Evolutionary conservation across 129 eudicot species (phyloP).

Genomic region (Escallonia rubra): DNA sequence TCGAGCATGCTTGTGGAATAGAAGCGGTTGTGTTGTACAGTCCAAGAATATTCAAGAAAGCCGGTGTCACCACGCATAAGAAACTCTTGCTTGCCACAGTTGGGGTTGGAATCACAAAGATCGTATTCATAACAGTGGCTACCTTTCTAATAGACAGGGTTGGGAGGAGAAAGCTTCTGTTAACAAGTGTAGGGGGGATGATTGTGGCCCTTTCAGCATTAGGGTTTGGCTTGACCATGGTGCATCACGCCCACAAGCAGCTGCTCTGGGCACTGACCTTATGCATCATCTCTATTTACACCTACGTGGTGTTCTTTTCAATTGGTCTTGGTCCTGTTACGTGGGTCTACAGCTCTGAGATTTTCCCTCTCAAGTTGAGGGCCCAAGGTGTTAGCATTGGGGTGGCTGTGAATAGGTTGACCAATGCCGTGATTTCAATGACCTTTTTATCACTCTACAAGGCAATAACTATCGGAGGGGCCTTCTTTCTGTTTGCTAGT

Average conservation of each 20-base stretch:
- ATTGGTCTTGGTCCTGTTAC: constrained; percentile 13
- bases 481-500: constrained; percentile 5
- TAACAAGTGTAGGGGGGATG: constrained; percentile 9
- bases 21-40: constrained; percentile 33
- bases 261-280: constrained; percentile 8
- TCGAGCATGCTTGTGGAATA: constrained; percentile 30
- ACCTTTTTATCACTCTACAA: constrained; percentile 9
- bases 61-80: constrained; percentile 9
- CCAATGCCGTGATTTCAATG: constrained; percentile 5
- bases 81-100: constrained; percentile 2
- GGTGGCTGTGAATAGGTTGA: constrained; percentile 1
- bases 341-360: constrained; percentile 7
- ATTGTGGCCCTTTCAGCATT: not conserved
- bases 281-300: not conserved
- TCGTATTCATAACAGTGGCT: constrained; percentile 2
- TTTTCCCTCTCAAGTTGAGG: constrained; percentile 6
- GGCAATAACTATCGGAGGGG: constrained; percentile 7
- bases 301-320: constrained; percentile 2
- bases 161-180: constrained; percentile 6
- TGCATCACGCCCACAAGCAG: not conserved
- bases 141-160: not conserved
- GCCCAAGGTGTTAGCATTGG: constrained; percentile 1
- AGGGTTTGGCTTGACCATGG: constrained; percentile 1
- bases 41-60: constrained; percentile 27
- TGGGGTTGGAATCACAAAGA: constrained; percentile 9